Evolutionary conservation across 257 asterid species (phyloP).

Genomic region (Solanum chaucha): DNA sequence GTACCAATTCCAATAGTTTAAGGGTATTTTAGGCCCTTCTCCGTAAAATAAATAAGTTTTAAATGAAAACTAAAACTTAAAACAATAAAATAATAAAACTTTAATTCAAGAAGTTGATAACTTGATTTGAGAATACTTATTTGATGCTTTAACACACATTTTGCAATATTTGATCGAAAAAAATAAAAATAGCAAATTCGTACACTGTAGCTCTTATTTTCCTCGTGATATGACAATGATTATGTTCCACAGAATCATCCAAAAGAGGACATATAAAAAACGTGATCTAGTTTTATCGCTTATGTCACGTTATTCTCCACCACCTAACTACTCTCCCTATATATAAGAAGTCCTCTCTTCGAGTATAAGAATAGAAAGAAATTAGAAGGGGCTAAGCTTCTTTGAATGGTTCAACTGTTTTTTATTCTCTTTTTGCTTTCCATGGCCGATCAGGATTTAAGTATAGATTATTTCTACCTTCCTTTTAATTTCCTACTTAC

Average conservation of each 20-base stretch:
- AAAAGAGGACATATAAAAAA: neutral
- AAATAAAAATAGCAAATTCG: too few relatives aligned
- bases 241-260: neutral
- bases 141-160: too few relatives aligned
- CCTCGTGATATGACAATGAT: neutral
- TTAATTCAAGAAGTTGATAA: too few relatives aligned
- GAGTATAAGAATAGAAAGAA: neutral
- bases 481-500: neutral
- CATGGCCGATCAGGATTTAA: neutral
- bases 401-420: neutral
- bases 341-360: neutral
- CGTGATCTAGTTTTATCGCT: neutral
- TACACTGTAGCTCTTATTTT: neutral
- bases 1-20: too few relatives aligned
- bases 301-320: neutral
- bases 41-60: too few relatives aligned
- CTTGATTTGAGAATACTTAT: too few relatives aligned
- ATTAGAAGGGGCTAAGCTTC: neutral
- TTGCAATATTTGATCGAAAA: too few relatives aligned
- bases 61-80: too few relatives aligned
- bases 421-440: neutral
- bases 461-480: neutral
- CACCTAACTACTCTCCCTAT: neutral
- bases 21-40: too few relatives aligned
- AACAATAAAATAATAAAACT: too few relatives aligned